These are phyloP conservation scores for Prunus mume DNA, from an alignment of 306 rosid species.

Conservation along the genomic window DNA sequence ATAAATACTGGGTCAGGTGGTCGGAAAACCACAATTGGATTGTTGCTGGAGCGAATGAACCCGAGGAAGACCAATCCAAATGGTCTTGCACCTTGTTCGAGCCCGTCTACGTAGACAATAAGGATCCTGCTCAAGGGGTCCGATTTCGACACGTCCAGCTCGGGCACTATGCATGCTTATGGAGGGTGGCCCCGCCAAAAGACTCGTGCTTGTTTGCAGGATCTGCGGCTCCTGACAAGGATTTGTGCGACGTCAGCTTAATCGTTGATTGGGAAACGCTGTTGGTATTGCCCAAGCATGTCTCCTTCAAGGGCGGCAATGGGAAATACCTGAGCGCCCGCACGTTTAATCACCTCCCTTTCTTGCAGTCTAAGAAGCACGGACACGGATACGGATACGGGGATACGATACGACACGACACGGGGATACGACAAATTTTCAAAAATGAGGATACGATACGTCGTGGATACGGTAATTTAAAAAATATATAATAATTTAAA, in stretches of 20 bases:
- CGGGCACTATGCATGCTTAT: neutral
- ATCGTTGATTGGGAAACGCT: neutral
- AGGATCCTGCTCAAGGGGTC: neutral
- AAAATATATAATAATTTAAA: too few species aligned
- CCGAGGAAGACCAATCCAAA: conserved; percentile 2
- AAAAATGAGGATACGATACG: too few species aligned
- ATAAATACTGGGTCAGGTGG: neutral
- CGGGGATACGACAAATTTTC: too few species aligned
- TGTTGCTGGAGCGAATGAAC: neutral
- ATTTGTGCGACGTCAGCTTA: neutral
- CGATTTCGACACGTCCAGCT: neutral
- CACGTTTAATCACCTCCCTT: neutral
- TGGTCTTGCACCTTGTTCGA: conserved; percentile 3
- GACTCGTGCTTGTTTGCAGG: neutral
- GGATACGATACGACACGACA: too few species aligned
- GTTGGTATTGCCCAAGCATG: neutral
- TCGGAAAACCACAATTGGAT: neutral
- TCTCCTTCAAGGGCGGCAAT: conserved; percentile 10
- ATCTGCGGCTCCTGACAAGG: neutral
- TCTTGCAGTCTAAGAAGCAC: too few species aligned
- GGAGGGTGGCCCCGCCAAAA: neutral
- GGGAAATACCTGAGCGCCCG: neutral
- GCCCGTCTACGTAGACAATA: neutral
- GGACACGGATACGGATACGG: too few species aligned
- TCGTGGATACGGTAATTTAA: too few species aligned